phyloP scores from a whole-genome alignment of 805 yeast genomes.

The Debaryomyces prosopidis region DNA sequence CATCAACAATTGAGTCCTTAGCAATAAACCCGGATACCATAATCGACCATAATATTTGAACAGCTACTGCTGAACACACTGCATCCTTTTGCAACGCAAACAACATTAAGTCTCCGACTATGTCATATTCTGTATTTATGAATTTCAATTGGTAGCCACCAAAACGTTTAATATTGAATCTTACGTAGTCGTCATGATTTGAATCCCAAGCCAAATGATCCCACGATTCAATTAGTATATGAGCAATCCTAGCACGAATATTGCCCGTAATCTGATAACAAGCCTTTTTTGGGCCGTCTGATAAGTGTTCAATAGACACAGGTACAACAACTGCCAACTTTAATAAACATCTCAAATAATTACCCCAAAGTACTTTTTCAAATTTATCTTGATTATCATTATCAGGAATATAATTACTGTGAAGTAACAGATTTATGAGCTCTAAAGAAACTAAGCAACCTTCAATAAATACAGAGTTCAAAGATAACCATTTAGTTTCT shows the following conservation, averaged over 20 bases:
- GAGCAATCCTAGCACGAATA: slow-evolving; percentile 59
- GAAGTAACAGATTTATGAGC: slow-evolving; percentile 51
- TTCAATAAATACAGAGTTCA: slow-evolving; percentile 58
- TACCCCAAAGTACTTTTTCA: slow-evolving; percentile 68
- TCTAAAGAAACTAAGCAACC: slow-evolving; percentile 56
- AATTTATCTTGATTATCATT: slow-evolving; percentile 51
- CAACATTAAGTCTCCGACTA: slow-evolving; percentile 63
- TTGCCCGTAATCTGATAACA: slow-evolving; percentile 63
- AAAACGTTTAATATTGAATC: slow-evolving; percentile 61
- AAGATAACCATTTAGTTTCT: slow-evolving; percentile 69
- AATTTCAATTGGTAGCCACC: slow-evolving; percentile 76
- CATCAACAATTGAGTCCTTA: slow-evolving; percentile 56
- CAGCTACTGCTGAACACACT: slow-evolving; percentile 61
- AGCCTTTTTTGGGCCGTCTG: slow-evolving; percentile 73
- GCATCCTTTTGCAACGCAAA: slow-evolving; percentile 69
- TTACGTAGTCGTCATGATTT: slow-evolving; percentile 48
- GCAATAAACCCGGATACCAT: slow-evolving; percentile 65
- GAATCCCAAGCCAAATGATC: slow-evolving; percentile 67
- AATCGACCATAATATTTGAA: slow-evolving; percentile 67
- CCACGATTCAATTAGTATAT: slow-evolving; percentile 66
- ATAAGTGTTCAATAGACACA: slow-evolving; percentile 65
- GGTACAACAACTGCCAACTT: slow-evolving; percentile 66
- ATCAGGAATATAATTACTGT: slow-evolving; percentile 52
- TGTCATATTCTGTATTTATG: slow-evolving; percentile 53
- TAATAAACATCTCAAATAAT: slow-evolving; percentile 57